A percentile compares a stretch with the other conserved stretches of the same genome.
These are phyloP conservation scores for Galium porrigens DNA, from an alignment of 305 asterid genomes.

Conservation along the genomic window DNA sequence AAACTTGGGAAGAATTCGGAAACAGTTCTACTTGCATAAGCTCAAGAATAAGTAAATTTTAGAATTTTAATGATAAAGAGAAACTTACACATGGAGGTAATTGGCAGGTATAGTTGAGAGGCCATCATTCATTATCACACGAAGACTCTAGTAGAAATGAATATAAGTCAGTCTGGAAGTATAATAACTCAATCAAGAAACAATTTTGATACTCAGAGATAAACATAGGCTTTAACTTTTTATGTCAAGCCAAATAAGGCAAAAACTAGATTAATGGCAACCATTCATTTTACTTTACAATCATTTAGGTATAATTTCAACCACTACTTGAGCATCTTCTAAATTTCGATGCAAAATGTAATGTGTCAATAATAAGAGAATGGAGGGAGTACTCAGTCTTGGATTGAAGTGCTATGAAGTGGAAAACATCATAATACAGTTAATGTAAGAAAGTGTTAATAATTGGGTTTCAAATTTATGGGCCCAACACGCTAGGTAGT, in stretches of 20 bases:
- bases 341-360: neutral
- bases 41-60: neutral
- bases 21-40: constrained; percentile 1
- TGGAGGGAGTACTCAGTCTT: neutral
- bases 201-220: neutral
- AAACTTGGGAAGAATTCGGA: neutral
- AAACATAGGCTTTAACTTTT: neutral
- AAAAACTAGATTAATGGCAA: neutral
- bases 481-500: neutral
- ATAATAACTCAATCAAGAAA: constrained; percentile 16
- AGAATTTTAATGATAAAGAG: neutral
- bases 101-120: constrained; percentile 76
- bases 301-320: neutral
- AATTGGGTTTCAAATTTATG: neutral
- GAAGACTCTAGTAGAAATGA: constrained; percentile 59
- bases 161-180: constrained; percentile 18
- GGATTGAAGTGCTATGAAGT: neutral
- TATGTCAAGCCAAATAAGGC: neutral
- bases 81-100: constrained; percentile 77
- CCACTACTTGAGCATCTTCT: neutral
- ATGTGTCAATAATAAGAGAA: neutral
- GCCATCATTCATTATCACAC: constrained; percentile 96
- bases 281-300: neutral
- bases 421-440: neutral
- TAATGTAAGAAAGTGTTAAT: neutral